These are phyloP conservation scores for Balakata baccata DNA, from an alignment of 345 rosid genomes.

Conservation along the genomic window DNA sequence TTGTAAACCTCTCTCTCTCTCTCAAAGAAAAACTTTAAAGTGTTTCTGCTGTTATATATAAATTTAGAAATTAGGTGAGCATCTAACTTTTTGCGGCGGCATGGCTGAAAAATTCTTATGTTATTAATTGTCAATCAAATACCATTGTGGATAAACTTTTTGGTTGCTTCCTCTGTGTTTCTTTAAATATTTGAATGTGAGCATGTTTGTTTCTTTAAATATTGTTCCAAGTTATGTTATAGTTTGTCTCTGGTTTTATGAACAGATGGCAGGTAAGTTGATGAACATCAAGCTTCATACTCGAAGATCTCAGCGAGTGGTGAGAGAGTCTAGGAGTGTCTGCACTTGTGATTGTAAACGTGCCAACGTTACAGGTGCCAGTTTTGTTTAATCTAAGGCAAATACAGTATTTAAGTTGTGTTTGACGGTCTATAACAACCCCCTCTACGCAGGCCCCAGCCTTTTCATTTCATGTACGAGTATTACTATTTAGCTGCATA, in stretches of 20 bases:
- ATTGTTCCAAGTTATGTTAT: background rate
- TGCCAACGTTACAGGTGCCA: slow-evolving; percentile 42
- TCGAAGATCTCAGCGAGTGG: slow-evolving; percentile 65
- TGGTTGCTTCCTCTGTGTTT: background rate
- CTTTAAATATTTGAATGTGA: background rate
- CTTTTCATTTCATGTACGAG: no score
- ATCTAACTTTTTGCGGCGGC: background rate
- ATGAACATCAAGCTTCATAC: slow-evolving; percentile 81
- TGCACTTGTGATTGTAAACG: slow-evolving; percentile 80
- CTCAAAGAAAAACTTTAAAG: background rate
- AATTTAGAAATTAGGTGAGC: background rate
- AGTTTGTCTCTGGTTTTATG: slow-evolving; percentile 7
- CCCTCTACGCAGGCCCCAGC: background rate
- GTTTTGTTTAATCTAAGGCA: slow-evolving; percentile 3
- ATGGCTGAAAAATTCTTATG: background rate
- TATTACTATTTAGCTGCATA: no score
- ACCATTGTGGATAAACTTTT: background rate
- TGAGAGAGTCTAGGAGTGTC: slow-evolving; percentile 69
- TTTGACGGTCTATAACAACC: background rate
- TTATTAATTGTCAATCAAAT: background rate
- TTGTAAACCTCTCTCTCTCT: slow-evolving; percentile 22
- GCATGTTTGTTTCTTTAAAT: background rate
- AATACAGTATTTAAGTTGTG: background rate
- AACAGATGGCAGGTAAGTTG: slow-evolving; percentile 83
- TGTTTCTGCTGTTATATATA: background rate